Evolutionary conservation across 495 filamentous ascomycete genomes (phyloP), one percentile per base, ranked within the genome.

Genomic region (Penicillium canescens): DNA sequence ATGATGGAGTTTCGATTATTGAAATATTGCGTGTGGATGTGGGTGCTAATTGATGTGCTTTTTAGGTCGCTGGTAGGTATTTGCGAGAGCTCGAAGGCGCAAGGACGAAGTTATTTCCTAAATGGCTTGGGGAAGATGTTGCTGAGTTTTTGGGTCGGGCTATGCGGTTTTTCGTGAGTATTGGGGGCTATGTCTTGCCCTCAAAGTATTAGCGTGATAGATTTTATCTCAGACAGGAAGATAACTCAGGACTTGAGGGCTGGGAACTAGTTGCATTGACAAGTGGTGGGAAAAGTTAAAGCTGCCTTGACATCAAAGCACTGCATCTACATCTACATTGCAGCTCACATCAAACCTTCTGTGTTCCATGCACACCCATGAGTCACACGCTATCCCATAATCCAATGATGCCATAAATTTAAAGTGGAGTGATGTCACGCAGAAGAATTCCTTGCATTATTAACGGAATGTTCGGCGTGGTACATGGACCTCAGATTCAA

Each of bases 171-270:
- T 66, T 72, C 38, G 37, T 46, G 28, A 50, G 48, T 46, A 66
- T 72, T 47, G 69, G 67, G 8, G 69, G 69, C 1, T 70, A 70
- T 57, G 59, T 68, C 8, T 52, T 67, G 12, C 62, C 65, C 0
- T 56, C 46, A 39, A 52, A 49, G 14, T 49, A 54, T 13, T 54
- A 43, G 41, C 26, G 0, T n/a, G 9, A 12, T 7, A 26, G 24
- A 26, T 4, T 26, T 7, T 9, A 31, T 31, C 9, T 31, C 6
- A 0, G 5, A 18, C 18, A 18, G 18, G 18, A 18, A 18, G 18
- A 18, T 18, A 18, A 18, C 18, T 18, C 18, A 1, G 1, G 18
- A 18, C 18, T 18, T 18, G 18, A 18, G 18, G 18, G 18, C 18
- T 18, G 18, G 18, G 18, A 18, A 18, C 18, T 18, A 18, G 18